Base-by-base conservation (phyloP, 1,284 basidiomycete genomes). In the Rhodotorula sp. region DNA sequence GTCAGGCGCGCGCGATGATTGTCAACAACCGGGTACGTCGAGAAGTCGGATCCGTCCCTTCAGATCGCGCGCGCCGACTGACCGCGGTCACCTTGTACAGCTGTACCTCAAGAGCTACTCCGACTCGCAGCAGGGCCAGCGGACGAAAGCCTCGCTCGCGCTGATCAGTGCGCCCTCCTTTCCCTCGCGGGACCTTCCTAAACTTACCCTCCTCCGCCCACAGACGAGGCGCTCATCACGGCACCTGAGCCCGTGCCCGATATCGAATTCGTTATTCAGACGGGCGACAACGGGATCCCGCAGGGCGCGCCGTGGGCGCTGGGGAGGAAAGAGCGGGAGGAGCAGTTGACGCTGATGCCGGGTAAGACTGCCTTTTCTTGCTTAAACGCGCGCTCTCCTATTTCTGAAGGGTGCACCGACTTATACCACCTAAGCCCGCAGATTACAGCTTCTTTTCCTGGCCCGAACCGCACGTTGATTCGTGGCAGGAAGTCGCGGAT, bases 391-490 rank as follows among this genome's bases (percentile, higher is more conserved):
- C 44, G 7, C 44, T 48, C 3, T n/a, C n/a, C n/a, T n/a, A n/a
- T n/a, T n/a, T n/a, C n/a, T n/a, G n/a, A n/a, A n/a, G n/a, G n/a
- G n/a, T n/a, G n/a, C n/a, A n/a, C 8, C 41, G 44, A 12, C 39
- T 13, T 4, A 32, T 25, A 10, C 15, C 13, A 32, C 25, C 46
- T 3, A n/a, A n/a, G 22, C 13, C 7, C 46, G n/a, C 64, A 74
- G 81, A 82, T 66, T 82, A 80, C 69, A 79, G 79, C 2, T 82
- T 81, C 75, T 81, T 73, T 70, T 80, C 78, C 36, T 82, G 66
- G 81, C 80, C 81, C 17, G 81, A 81, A 68, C 81, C 78, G 8
- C 78, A 76, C 53, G 80, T 81, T 2, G 78, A 79, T 21, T 71
- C 77, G 6, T 80, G 80, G 67, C 63, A 58, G n/a, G 79, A 81